Conservation (phyloP, 192 early-diverging fungal species). For the Diversispora eburnea region DNA sequence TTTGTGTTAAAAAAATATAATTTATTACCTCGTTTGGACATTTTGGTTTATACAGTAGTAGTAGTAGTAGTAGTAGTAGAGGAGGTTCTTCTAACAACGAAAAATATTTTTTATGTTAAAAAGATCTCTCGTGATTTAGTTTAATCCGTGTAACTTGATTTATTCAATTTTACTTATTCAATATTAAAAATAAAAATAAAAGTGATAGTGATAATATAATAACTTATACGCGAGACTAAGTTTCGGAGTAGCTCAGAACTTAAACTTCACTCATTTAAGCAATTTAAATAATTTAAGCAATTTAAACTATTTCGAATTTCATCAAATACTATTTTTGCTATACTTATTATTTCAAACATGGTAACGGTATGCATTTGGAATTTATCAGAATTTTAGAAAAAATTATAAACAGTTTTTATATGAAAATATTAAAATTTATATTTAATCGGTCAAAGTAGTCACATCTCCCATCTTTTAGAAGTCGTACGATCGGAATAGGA, state of each 20-base stretch:
- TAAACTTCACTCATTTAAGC: too few species aligned
- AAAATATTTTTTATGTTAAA: background rate
- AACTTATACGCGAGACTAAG: too few species aligned
- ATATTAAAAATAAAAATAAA: too few species aligned
- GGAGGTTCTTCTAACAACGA: background rate
- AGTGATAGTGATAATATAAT: too few species aligned
- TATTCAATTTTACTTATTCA: too few species aligned
- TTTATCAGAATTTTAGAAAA: background rate
- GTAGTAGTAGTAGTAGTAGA: background rate
- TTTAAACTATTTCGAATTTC: too few species aligned
- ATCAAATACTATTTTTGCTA: too few species aligned
- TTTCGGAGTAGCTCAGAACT: too few species aligned
- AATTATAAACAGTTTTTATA: background rate
- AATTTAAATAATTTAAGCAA: too few species aligned
- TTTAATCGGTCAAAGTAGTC: constrained; percentile 11
- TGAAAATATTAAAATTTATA: background rate
- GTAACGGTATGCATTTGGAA: background rate
- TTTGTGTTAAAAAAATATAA: background rate
- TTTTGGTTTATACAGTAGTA: constrained; percentile 9
- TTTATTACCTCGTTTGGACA: constrained; percentile 12
- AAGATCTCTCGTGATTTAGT: background rate
- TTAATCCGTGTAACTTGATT: background rate
- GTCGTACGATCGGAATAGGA: constrained; percentile 9
- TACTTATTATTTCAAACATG: background rate
- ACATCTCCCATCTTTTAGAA: constrained; percentile 8